Evolutionary conservation across 768 basidiomycete genomes (phyloP).

Genomic region (Gyrodon lividus): DNA sequence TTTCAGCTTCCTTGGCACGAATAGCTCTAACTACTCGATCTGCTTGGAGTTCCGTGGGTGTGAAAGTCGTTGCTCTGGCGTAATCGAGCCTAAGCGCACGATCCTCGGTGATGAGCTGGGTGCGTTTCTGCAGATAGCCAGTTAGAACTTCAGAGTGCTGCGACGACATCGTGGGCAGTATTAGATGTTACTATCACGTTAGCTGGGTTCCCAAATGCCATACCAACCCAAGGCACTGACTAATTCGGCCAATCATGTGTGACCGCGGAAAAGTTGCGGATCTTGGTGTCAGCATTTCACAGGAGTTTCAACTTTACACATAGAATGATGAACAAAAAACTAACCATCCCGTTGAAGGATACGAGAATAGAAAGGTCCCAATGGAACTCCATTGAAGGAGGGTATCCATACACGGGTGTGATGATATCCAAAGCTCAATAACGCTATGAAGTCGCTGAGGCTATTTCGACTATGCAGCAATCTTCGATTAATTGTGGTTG

Average conservation of each 20-base stretch:
- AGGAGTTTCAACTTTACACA: background rate
- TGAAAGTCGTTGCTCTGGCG: constrained; percentile 19
- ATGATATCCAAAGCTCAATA: background rate
- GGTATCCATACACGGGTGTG: no score
- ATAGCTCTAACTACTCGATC: constrained; percentile 55
- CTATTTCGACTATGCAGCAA: background rate
- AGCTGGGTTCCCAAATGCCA: no score
- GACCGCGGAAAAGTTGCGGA: background rate
- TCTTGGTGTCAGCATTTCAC: background rate
- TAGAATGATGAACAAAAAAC: background rate
- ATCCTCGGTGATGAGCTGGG: constrained; percentile 39
- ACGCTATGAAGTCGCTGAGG: no score
- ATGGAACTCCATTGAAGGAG: background rate
- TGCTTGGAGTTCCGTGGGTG: constrained; percentile 47
- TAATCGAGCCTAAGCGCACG: constrained; percentile 50
- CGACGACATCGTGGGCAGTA: constrained; percentile 3
- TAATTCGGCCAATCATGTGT: background rate
- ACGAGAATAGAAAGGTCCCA: background rate
- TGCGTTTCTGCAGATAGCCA: constrained; percentile 17
- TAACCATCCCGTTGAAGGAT: background rate
- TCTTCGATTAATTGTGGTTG: background rate
- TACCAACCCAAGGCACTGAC: background rate
- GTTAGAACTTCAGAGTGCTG: background rate
- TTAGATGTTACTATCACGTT: background rate
- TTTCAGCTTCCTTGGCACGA: constrained; percentile 48